These are phyloP conservation scores for Trichosanthes cucumerina DNA, from an alignment of 306 rosid species.

Conservation along the genomic window DNA sequence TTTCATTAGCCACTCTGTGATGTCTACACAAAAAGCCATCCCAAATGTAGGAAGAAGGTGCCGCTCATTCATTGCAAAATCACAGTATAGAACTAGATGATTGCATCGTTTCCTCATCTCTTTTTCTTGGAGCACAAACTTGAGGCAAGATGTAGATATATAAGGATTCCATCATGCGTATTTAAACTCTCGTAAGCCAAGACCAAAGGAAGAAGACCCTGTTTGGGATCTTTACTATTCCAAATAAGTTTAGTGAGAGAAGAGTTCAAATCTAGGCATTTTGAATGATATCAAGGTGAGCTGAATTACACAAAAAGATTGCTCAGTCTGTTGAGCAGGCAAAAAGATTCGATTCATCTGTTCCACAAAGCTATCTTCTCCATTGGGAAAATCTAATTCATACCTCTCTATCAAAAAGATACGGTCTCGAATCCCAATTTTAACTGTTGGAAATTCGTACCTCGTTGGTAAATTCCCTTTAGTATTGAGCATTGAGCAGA, in stretches of 20 bases:
- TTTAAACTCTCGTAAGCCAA: neutral
- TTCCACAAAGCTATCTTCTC: neutral
- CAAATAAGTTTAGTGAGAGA: neutral
- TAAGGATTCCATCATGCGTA: neutral
- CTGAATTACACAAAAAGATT: neutral
- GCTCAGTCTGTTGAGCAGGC: neutral
- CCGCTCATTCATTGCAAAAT: neutral
- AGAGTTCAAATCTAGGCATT: neutral
- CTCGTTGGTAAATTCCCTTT: neutral
- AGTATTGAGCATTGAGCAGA: neutral
- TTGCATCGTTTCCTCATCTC: neutral
- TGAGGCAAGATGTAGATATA: neutral
- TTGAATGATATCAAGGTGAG: neutral
- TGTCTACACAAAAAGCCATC: neutral
- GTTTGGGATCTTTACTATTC: neutral
- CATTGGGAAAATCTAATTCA: neutral
- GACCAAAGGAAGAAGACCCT: neutral
- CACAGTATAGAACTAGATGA: neutral
- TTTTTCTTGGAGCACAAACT: neutral
- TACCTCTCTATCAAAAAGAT: neutral
- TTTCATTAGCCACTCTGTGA: neutral
- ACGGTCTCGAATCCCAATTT: neutral
- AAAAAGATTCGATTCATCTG: neutral
- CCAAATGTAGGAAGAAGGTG: neutral
- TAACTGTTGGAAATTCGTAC: neutral